Evolutionary conservation across 2,329 filamentous ascomycete genomes (phyloP).

Genomic region (Fusarium brachygibbosum): DNA sequence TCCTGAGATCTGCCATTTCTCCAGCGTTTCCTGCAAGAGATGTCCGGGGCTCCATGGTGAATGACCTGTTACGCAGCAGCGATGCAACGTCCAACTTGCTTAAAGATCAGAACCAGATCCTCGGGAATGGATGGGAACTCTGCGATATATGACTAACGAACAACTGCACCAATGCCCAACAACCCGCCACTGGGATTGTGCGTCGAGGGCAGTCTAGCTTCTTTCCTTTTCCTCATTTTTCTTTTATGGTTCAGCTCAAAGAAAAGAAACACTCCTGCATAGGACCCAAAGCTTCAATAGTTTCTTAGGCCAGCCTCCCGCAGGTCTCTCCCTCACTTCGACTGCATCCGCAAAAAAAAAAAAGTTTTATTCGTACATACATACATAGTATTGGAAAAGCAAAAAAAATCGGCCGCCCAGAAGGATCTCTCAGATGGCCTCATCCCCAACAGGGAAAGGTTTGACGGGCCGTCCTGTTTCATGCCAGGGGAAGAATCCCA

Average conservation of each 20-base stretch:
- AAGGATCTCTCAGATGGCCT: conserved; percentile 16
- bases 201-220: neutral
- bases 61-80: conserved; percentile 1
- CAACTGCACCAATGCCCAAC: neutral
- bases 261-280: neutral
- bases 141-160: conserved; percentile 27
- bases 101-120: neutral
- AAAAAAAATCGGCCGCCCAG: conserved; percentile 8
- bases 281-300: conserved; percentile 6
- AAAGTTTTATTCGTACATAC: neutral
- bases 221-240: neutral
- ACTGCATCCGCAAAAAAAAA: neutral
- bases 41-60: conserved; percentile 33
- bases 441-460: conserved; percentile 32
- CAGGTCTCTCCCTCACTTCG: conserved; percentile 14
- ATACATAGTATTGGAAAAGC: conserved; percentile 18
- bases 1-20: conserved; percentile 41
- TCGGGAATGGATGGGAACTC: conserved; percentile 5
- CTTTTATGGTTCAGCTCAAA: neutral
- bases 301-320: conserved; percentile 9
- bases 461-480: conserved; percentile 39
- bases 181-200: conserved; percentile 10
- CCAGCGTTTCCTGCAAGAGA: conserved; percentile 40
- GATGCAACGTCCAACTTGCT: conserved; percentile 2
- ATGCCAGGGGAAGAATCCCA: conserved; percentile 25